These are phyloP conservation scores for Eragrostis curvula DNA, from an alignment of 176 grass and related monocot species.

Conservation along the genomic window DNA sequence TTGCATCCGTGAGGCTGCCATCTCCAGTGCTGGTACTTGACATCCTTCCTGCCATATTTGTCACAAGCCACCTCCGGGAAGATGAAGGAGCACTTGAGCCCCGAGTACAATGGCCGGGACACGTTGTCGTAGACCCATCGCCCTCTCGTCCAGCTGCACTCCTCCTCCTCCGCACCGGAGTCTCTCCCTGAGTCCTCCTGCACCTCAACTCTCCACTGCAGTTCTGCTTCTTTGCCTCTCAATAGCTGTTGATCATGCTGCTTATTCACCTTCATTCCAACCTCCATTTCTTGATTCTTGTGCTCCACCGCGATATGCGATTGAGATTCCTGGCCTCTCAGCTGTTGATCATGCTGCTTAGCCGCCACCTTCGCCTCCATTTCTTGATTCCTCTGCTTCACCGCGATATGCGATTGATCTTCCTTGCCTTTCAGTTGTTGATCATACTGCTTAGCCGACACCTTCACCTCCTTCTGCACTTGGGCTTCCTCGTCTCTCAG, in stretches of 20 bases:
- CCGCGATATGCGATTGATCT: background rate
- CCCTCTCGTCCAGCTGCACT: conserved; percentile 61
- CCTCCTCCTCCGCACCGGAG: background rate
- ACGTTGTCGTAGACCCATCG: conserved; percentile 74
- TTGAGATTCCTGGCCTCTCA: too few species aligned
- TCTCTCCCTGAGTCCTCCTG: background rate
- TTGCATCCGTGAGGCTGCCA: conserved; percentile 88
- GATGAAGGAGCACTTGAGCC: conserved; percentile 69
- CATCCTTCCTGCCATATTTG: conserved; percentile 76
- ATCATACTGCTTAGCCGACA: background rate
- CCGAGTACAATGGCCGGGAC: conserved; percentile 63
- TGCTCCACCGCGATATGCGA: too few species aligned
- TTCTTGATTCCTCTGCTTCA: background rate
- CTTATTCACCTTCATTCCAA: too few species aligned
- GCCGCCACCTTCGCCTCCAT: too few species aligned
- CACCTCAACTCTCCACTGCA: background rate
- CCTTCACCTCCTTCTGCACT: conserved; percentile 36
- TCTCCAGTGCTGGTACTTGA: conserved; percentile 89
- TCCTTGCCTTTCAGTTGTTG: background rate
- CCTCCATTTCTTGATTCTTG: too few species aligned
- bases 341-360: too few species aligned
- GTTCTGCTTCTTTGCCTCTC: background rate
- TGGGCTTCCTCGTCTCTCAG: conserved; percentile 45
- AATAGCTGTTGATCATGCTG: background rate
- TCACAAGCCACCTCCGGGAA: conserved; percentile 76